Evolutionary conservation across 1,284 basidiomycete species (phyloP), one percentile per base, ranked within the genome.

Genomic region (Cryptococcus sp.): DNA sequence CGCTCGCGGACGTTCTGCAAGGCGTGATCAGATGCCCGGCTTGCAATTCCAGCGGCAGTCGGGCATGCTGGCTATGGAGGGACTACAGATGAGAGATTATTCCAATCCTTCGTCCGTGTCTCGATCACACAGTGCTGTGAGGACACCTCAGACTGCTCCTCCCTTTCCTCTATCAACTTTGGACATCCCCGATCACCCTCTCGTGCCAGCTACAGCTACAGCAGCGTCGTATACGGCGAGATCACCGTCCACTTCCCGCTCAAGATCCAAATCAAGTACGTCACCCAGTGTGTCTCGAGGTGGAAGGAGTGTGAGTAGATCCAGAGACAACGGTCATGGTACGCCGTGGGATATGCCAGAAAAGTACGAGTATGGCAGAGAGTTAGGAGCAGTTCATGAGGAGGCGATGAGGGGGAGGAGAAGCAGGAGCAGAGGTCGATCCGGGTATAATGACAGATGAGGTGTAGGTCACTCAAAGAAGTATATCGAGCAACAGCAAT

Each of bases 331-430:
- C 50, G 37, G 11, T 45, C 23, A 15, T 23, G 25, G 25, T n/a
- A 20, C 43, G 8, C 23, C 26, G 26, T 47, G 53, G 53, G 46
- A 54, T 22, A 11, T 25, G 34, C 46, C 15, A 6, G 57, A 63
- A 39, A 43, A 54, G 23, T 59, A 59, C 34, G 57, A 45, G 52
- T 59, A 59, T 40, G 57, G 61, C 4, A 52, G 49, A 44, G 61
- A 55, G 29, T 29, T 63, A 22, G 61, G 53, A 20, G 55, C 52
- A 46, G 58, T 63, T 5, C 54, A 63, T 52, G 61, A 63, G 50
- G 57, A 58, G 22, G 55, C 47, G 40, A 16, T 46, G 6, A 54
- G 52, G 39, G 59, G 49, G 29, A 50, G 59, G 37, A 52, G 39
- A 25, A 52, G 59, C 8, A 54, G 59, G 53, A 52, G 52, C 46